Conservation (phyloP, 2,329 filamentous ascomycete species). For the Capronia epimyces region DNA sequence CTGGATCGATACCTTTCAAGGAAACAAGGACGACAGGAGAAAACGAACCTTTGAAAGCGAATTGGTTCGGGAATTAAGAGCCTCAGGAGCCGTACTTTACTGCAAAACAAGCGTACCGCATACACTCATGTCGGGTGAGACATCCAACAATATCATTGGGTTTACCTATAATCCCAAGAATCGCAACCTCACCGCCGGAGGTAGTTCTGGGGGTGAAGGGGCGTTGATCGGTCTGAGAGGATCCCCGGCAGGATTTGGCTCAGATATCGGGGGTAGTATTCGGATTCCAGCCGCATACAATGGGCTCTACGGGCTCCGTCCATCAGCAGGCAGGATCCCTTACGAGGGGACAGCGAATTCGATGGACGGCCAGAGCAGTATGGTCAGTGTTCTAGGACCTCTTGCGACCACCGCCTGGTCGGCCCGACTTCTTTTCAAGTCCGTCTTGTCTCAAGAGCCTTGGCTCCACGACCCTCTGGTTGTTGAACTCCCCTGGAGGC, state of each 20-base stretch:
- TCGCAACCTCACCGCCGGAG: background rate
- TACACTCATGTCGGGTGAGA: background rate
- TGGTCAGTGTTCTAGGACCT: background rate
- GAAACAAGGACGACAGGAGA: slow-evolving; percentile 47
- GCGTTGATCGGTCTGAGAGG: background rate
- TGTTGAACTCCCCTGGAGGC: background rate
- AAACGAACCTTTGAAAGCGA: slow-evolving; percentile 44
- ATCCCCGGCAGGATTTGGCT: background rate
- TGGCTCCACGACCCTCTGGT: background rate
- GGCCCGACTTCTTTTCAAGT: background rate
- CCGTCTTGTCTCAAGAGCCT: background rate
- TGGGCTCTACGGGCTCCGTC: background rate
- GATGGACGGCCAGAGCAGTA: background rate
- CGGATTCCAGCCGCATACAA: background rate
- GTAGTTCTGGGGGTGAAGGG: background rate
- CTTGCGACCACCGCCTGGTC: no score
- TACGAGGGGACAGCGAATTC: background rate
- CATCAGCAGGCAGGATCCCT: background rate
- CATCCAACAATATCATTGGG: background rate
- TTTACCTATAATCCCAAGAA: background rate
- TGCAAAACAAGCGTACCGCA: slow-evolving; percentile 44
- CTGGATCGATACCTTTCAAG: slow-evolving; percentile 53
- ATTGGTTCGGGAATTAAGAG: slow-evolving; percentile 44
- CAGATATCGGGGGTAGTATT: background rate
- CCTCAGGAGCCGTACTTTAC: slow-evolving; percentile 51